Conservation (phyloP, 106 monocot species). For the Acorus gramineus region DNA sequence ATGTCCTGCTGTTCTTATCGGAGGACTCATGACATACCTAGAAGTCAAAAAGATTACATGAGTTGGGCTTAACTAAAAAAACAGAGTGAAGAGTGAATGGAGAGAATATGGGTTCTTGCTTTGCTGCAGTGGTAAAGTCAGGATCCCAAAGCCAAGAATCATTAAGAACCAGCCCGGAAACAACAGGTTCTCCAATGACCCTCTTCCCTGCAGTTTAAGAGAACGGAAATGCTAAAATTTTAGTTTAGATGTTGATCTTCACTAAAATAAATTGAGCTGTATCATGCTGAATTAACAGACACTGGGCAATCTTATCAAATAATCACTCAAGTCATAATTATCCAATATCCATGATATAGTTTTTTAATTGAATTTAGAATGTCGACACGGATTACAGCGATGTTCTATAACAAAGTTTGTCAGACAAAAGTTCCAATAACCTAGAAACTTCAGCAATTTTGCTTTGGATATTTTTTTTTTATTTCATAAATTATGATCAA, state of each 20-base stretch:
- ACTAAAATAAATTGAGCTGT: too few relatives aligned
- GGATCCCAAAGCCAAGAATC: slow-evolving; percentile 94
- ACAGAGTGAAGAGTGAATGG: background rate
- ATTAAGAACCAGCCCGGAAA: slow-evolving; percentile 83
- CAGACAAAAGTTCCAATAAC: too few relatives aligned
- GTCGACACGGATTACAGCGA: too few relatives aligned
- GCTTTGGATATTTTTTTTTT: too few relatives aligned
- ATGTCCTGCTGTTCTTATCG: slow-evolving; percentile 81
- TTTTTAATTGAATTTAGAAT: too few relatives aligned
- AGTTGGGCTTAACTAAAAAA: background rate
- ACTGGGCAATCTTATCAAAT: too few relatives aligned
- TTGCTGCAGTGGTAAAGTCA: slow-evolving; percentile 83
- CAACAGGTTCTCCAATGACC: slow-evolving; percentile 97
- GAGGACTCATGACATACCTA: slow-evolving; percentile 99
- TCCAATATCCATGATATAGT: too few relatives aligned
- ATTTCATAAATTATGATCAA: too few relatives aligned
- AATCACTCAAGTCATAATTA: too few relatives aligned
- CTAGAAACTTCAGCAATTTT: too few relatives aligned
- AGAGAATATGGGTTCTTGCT: slow-evolving; percentile 28
- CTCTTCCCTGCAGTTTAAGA: slow-evolving; percentile 59
- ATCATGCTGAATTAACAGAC: too few relatives aligned
- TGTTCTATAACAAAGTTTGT: too few relatives aligned
- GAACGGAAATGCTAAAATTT: background rate
- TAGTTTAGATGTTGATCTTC: background rate
- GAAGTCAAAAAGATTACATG: background rate